phyloP scores from a whole-genome alignment of 208 protist species.

The Leishmania mexicana region DNA sequence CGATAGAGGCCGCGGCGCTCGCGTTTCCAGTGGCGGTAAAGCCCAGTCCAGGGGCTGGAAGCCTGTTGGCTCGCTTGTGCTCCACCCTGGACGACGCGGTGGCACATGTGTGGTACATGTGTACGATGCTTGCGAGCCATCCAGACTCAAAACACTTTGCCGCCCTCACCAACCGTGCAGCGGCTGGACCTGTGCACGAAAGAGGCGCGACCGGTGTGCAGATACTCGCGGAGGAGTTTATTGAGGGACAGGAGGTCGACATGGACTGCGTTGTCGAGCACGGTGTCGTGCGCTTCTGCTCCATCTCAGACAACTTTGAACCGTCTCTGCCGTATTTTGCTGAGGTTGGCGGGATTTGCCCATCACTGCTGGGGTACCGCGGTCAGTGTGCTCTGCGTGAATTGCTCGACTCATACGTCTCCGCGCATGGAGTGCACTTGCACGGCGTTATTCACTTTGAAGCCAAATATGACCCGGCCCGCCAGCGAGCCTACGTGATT shows the following conservation, averaged over 20 bases:
- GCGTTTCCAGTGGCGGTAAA: conserved; percentile 74
- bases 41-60: conserved; percentile 78
- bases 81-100: conserved; percentile 43
- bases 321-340: conserved; percentile 65
- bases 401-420: conserved; percentile 52
- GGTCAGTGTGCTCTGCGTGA: conserved; percentile 45
- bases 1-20: conserved; percentile 1
- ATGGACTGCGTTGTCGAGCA: conserved; percentile 77
- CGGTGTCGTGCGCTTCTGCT: conserved; percentile 55
- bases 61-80: conserved; percentile 53
- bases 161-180: conserved; percentile 15
- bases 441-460: conserved; percentile 86
- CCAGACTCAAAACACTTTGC: conserved; percentile 57
- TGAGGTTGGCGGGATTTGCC: conserved; percentile 72
- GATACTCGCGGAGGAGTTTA: conserved; percentile 78
- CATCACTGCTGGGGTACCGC: conserved; percentile 25
- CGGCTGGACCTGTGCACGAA: neutral
- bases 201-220: conserved; percentile 1
- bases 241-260: conserved; percentile 82
- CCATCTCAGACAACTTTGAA: conserved; percentile 82
- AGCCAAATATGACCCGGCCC: conserved; percentile 72
- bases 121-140: conserved; percentile 36
- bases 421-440: conserved; percentile 30
- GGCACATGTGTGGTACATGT: conserved; percentile 51
- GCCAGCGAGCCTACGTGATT: conserved; percentile 59